Base-by-base conservation (phyloP, 495 filamentous ascomycete genomes). In the Penicillium bovifimosum region DNA sequence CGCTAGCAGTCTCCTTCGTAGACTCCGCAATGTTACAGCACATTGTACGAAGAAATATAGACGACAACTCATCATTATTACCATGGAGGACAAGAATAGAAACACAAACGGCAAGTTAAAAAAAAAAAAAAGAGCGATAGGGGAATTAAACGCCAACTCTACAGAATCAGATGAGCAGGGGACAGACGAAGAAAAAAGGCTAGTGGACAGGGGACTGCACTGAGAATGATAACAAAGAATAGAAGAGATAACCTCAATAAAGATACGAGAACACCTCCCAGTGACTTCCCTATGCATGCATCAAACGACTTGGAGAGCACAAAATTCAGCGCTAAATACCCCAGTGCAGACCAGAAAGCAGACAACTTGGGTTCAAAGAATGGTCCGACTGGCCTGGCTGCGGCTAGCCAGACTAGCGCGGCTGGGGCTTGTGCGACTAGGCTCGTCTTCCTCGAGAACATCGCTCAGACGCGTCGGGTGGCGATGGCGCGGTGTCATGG, bases 401-500 rank as follows among this genome's bases (percentile, higher is more conserved):
- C 70, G 65, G 39, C 69, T 72, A 1, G 67, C 69, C 41, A 64
- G 58, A 42, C 80, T 82, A 16, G 80, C 80, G 39, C 78, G 75
- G 55, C 77, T 79, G 6, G 76, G 75, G 56, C 74, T 84, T 32
- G 80, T 83, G 36, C 81, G 69, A 52, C 80, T 82, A 47, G 70
- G 72, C 58, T 82, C 79, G 54, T 82, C 79, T 51, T 81, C 78
- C 44, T 98, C 93, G 9, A 93, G 77, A 9, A 98, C 91, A 74
- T 98, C 93, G 64, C 93, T 96, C 50, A 98, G 72, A 47, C 93
- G 76, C 3, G 92, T 96, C 0, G 92, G 92, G 71, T 97, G 93
- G 61, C 96, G 91, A 71, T 96, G 93, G 42, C 91, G 77, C n/a
- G 87, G 82, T 47, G 90, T 79, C 41, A 77, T 52, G 8, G 76